A percentile compares a stretch with the other conserved stretches of the same genome.
Evolutionary conservation across 345 rosid species (phyloP).

Genomic region (Clausena lansium): DNA sequence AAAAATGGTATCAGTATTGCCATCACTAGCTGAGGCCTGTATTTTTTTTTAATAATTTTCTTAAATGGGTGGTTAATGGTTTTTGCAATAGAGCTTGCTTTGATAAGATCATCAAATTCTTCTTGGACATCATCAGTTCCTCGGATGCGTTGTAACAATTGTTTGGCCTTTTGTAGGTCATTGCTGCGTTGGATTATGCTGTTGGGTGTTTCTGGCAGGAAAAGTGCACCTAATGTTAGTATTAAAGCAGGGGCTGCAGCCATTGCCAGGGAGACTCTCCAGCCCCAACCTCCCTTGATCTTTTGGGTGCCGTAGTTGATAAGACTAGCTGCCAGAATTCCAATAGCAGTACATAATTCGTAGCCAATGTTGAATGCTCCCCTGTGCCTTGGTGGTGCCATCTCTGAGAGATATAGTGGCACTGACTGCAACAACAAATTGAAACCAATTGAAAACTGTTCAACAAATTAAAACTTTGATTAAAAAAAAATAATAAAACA

Average conservation of each 20-base stretch:
- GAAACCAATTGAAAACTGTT: background rate
- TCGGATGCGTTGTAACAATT: conserved; percentile 22
- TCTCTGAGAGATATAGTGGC: conserved; percentile 55
- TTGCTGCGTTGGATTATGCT: conserved; percentile 34
- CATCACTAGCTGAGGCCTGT: conserved; percentile 34
- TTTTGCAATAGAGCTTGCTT: conserved; percentile 1
- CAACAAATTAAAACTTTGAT: background rate
- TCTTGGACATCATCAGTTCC: conserved; percentile 28
- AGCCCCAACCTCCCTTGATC: conserved; percentile 37
- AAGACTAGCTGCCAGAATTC: conserved; percentile 45
- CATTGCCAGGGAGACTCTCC: conserved; percentile 30
- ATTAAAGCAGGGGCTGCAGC: conserved; percentile 32
- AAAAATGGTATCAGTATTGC: conserved; percentile 36
- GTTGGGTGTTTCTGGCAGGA: conserved; percentile 40
- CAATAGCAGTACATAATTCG: conserved; percentile 46
- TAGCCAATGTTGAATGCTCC: conserved; percentile 49
- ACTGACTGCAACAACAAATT: conserved; percentile 30
- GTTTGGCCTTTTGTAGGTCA: conserved; percentile 24
- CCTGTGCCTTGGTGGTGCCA: conserved; percentile 54
- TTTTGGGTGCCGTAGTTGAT: conserved; percentile 38
- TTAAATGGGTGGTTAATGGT: conserved; percentile 27
- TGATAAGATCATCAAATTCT: conserved; percentile 34
- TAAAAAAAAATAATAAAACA: background rate
- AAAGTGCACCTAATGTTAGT: conserved; percentile 23
- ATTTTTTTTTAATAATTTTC: conserved; percentile 20